Evolutionary conservation across 768 basidiomycete genomes (phyloP).

Genomic region (Naganishia vishniacii): DNA sequence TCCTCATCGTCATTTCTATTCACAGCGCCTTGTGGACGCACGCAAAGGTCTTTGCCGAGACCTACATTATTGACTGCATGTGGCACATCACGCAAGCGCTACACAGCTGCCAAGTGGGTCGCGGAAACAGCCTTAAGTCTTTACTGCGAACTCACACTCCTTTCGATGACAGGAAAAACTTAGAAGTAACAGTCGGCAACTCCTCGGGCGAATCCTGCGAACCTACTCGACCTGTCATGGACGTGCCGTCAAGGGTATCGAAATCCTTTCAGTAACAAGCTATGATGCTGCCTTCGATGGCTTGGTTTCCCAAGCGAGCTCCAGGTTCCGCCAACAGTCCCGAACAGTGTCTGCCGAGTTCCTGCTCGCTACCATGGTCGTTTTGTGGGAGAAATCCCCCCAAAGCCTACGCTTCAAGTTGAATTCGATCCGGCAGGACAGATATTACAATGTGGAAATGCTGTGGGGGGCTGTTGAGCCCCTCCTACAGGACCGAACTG

Average conservation of each 20-base stretch:
- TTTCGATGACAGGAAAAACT: constrained; percentile 9
- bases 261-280: constrained; percentile 23
- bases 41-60: constrained; percentile 23
- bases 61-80: constrained; percentile 17
- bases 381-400: constrained; percentile 1
- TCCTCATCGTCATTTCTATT: constrained; percentile 19
- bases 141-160: neutral
- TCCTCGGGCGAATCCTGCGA: constrained; percentile 15
- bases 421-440: constrained; percentile 10
- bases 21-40: constrained; percentile 23
- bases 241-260: constrained; percentile 22
- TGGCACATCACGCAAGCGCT: constrained; percentile 18
- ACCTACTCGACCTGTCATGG: constrained; percentile 10
- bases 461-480: constrained; percentile 18
- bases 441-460: constrained; percentile 25
- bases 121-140: too few species aligned
- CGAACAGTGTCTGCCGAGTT: neutral
- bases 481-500: neutral
- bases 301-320: neutral
- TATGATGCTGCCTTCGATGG: constrained; percentile 25
- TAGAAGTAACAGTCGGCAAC: neutral
- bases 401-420: constrained; percentile 24
- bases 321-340: neutral
- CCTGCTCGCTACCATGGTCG: constrained; percentile 20
- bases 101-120: constrained; percentile 25